phyloP scores from a whole-genome alignment of 2,329 filamentous ascomycete genomes.

The Penicillium oxalicum region DNA sequence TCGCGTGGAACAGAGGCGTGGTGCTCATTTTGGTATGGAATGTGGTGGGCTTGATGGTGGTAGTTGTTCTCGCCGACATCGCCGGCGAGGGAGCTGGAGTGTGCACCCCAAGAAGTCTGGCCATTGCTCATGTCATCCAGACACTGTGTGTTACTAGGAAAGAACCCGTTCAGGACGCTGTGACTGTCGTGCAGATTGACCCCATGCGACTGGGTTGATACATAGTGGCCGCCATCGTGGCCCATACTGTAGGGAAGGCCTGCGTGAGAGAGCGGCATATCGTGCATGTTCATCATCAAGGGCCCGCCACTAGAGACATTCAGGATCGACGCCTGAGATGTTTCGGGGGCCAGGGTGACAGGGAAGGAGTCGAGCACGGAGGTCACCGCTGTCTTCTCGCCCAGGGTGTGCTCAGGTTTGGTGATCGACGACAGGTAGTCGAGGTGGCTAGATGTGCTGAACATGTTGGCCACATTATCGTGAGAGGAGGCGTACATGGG shows the following conservation, averaged over 20 bases:
- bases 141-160: conserved; percentile 24
- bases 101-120: conserved; percentile 27
- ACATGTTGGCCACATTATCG: conserved; percentile 32
- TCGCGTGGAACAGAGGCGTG: conserved; percentile 29
- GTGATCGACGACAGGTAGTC: conserved; percentile 33
- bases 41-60: conserved; percentile 29
- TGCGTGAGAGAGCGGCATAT: conserved; percentile 29
- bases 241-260: conserved; percentile 28
- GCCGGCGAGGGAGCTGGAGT: conserved; percentile 25
- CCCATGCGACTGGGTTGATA: conserved; percentile 26
- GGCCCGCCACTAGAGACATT: conserved; percentile 24
- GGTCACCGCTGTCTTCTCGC: conserved; percentile 31
- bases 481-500: conserved; percentile 31
- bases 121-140: conserved; percentile 33
- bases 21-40: conserved; percentile 30
- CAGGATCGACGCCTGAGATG: conserved; percentile 27
- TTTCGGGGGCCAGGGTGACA: conserved; percentile 26
- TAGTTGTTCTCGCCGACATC: conserved; percentile 29
- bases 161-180: conserved; percentile 29
- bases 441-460: conserved; percentile 26
- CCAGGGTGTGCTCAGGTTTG: conserved; percentile 29
- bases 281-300: conserved; percentile 33
- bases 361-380: conserved; percentile 34
- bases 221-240: conserved; percentile 29
- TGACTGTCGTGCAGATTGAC: conserved; percentile 29